Evolutionary conservation across 129 eudicot genomes (phyloP).

Genomic region (Flaveria ramosissima): DNA sequence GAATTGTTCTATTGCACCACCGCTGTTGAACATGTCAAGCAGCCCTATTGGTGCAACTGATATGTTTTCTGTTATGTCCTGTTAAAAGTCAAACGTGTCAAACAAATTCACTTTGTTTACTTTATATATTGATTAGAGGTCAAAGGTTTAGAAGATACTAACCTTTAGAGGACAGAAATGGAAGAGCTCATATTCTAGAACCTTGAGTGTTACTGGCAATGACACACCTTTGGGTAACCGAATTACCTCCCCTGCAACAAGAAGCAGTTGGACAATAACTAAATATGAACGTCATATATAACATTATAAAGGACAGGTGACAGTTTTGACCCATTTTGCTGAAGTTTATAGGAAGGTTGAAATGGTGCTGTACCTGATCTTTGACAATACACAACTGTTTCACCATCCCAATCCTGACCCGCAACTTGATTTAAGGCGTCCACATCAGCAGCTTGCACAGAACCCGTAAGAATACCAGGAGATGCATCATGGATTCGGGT

Average conservation of each 20-base stretch:
- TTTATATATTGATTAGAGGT: background rate
- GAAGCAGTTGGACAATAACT: background rate
- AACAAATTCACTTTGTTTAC: background rate
- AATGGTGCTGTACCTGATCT: constrained; percentile 54
- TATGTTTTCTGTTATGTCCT: constrained; percentile 61
- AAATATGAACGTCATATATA: background rate
- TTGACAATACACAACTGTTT: constrained; percentile 57
- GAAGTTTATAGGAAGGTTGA: background rate
- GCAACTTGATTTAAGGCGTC: constrained; percentile 65
- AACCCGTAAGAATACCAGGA: constrained; percentile 70
- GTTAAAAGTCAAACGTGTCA: constrained; percentile 26
- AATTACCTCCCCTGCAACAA: constrained; percentile 60
- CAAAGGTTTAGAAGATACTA: constrained; percentile 23
- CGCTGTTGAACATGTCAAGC: constrained; percentile 70
- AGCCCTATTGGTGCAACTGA: constrained; percentile 77
- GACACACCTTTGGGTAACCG: constrained; percentile 73
- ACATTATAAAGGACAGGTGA: background rate
- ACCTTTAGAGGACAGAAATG: constrained; percentile 83
- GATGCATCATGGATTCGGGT: constrained; percentile 75
- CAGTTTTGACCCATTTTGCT: background rate
- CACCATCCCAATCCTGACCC: constrained; percentile 73
- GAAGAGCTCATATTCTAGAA: constrained; percentile 78
- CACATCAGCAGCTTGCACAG: constrained; percentile 67
- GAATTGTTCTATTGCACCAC: constrained; percentile 68
- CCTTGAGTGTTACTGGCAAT: constrained; percentile 75